Evolutionary conservation across 208 protist species (phyloP).

Genomic region (Trichomonas vaginalis): DNA sequence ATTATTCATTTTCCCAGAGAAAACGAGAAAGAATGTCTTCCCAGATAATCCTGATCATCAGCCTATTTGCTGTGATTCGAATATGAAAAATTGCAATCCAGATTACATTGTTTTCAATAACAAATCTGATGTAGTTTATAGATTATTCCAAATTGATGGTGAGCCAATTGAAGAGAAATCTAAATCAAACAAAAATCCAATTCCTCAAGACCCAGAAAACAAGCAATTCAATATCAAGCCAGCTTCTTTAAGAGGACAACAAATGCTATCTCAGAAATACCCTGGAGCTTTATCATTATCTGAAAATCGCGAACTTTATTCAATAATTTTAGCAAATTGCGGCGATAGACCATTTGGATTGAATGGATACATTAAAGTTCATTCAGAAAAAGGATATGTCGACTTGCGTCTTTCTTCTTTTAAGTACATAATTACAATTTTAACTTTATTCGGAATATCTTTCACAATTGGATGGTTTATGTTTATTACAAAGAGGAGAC

Average conservation of each 20-base stretch:
- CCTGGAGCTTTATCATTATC: not conserved
- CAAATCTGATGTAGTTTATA: not conserved
- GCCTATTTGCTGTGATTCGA: not conserved
- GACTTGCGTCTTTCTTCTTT: not conserved
- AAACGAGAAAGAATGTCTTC: not conserved
- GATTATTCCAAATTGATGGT: not conserved
- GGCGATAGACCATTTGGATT: not conserved
- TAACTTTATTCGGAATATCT: not conserved
- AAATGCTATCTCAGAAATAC: not conserved
- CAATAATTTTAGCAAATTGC: not conserved
- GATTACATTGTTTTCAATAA: not conserved
- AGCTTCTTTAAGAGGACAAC: not conserved
- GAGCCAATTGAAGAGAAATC: not conserved
- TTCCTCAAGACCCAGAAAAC: not conserved
- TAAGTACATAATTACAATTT: not conserved
- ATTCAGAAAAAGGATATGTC: not conserved
- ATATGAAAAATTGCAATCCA: not conserved
- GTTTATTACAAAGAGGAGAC: not conserved
- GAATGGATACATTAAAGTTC: not conserved
- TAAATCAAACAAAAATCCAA: not conserved
- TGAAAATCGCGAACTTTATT: not conserved
- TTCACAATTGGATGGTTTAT: not conserved
- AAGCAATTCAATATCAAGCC: not conserved
- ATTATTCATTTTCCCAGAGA: not conserved
- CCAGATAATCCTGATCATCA: not conserved